phyloP scores from a whole-genome alignment of 441 rosid genomes.

The Populus tomentosa region DNA sequence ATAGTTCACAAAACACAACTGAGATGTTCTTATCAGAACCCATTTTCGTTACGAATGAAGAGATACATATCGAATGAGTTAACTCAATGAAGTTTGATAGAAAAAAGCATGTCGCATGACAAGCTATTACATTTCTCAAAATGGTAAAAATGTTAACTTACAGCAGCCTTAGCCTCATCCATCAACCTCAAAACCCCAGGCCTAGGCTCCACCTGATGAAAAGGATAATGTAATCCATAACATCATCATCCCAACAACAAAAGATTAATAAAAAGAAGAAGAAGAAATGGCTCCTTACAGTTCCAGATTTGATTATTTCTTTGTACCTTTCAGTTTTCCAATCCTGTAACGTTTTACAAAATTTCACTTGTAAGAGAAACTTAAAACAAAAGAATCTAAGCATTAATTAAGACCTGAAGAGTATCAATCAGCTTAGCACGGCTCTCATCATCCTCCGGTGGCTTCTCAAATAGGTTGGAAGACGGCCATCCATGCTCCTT shows the following conservation, averaged over 20 bases:
- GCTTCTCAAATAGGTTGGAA: constrained; percentile 49
- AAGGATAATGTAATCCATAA: constrained; percentile 10
- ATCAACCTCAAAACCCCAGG: constrained; percentile 84
- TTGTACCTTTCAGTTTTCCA: constrained; percentile 97
- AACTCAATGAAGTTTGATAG: background rate
- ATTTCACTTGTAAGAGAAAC: background rate
- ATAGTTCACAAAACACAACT: background rate
- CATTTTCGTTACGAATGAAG: background rate
- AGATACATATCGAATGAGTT: background rate
- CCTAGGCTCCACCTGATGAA: constrained; percentile 73
- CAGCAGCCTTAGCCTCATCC: constrained; percentile 92
- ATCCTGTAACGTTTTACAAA: constrained; percentile 40
- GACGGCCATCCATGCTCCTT: constrained; percentile 93
- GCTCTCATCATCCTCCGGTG: constrained; percentile 64
- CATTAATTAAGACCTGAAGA: constrained; percentile 52
- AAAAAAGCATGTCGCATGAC: background rate
- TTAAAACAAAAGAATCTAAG: background rate
- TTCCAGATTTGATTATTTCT: constrained; percentile 87
- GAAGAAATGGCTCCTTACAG: constrained; percentile 44
- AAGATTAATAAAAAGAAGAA: background rate
- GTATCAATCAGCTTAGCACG: constrained; percentile 69
- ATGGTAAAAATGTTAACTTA: constrained; percentile 30
- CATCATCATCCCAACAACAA: background rate
- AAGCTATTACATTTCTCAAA: background rate
- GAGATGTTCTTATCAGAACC: background rate